phyloP scores from a whole-genome alignment of 768 basidiomycete species.

The Amanita rubescens region DNA sequence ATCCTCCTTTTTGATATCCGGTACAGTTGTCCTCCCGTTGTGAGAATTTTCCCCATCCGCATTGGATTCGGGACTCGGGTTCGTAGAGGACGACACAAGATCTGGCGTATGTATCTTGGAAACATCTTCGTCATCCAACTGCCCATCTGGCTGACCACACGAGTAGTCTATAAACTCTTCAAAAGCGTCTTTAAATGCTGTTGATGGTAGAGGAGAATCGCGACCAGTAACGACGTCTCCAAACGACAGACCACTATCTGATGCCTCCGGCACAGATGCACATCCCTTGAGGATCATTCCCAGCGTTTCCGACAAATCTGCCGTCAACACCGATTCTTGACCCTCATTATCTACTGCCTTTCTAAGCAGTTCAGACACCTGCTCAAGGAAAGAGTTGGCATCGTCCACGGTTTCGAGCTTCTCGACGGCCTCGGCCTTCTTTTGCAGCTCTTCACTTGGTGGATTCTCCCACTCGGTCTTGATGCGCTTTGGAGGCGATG shows the following conservation, averaged over 20 bases:
- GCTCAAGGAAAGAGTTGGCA: slow-evolving; percentile 51
- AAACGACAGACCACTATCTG: slow-evolving; percentile 20
- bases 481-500: slow-evolving; percentile 63
- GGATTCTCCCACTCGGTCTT: slow-evolving; percentile 69
- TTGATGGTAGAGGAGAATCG: slow-evolving; percentile 3
- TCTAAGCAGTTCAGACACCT: slow-evolving; percentile 57
- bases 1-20: slow-evolving; percentile 8
- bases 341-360: slow-evolving; percentile 38
- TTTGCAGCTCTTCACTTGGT: slow-evolving; percentile 40
- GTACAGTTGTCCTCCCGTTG: neutral
- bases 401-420: slow-evolving; percentile 65
- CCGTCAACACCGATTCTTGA: slow-evolving; percentile 30
- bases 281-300: slow-evolving; percentile 58
- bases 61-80: slow-evolving; percentile 17
- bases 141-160: slow-evolving; percentile 5
- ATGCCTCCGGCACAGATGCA: slow-evolving; percentile 29
- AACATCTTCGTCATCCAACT: slow-evolving; percentile 5
- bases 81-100: slow-evolving; percentile 17
- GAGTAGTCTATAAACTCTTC: slow-evolving; percentile 9
- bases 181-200: slow-evolving; percentile 4
- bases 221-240: neutral
- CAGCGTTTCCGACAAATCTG: slow-evolving; percentile 52
- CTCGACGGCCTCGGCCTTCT: slow-evolving; percentile 34
- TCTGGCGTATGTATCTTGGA: slow-evolving; percentile 8
- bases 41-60: slow-evolving; percentile 2